Base-by-base conservation (phyloP, 2,329 filamentous ascomycete species). In the Aureobasidium sp. region DNA sequence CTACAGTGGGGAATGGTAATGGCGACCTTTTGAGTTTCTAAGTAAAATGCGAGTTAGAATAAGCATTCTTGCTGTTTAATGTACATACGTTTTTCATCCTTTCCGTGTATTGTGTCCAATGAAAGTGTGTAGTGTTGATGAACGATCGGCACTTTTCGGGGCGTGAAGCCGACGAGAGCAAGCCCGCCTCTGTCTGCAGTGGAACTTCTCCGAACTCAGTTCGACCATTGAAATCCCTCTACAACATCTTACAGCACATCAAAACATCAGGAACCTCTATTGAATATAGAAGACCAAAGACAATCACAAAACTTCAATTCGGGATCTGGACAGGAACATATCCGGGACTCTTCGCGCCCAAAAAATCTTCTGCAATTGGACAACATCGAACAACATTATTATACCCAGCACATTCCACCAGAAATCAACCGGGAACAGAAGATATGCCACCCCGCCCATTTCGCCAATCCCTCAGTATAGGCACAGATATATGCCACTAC, bases 401-500 rank as follows among this genome's bases (percentile, higher is more conserved):
- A 34, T 3, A 41, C n/a, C 16, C 16, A 16, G n/a, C 21, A 21
- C 21, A 21, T 21, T 21, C 21, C 21, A 21, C 16, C 39, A 41
- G 6, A n/a, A n/a, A 4, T 8, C 16, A 7, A 41, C 16, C n/a
- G 7, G 16, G 21, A 21, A 30, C 3, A 42, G 5, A 11, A 13
- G 25, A 44, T 11, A 79, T 79, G 77, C 71, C 76, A 61, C 72
- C 70, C 8, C 73, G 76, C 42, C 75, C 77, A 0, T 90, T 92
- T 67, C 86, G 87, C 1, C 78, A 85, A n/a, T 78, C 85, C 1
- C 70, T 93, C 13, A 80, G 81, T 53, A 77, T 96, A 58, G 91
- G 91, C 62, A 93, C 84, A 52, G 91, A 96, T 71, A 87, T 96
- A 62, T 91, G 89, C 73, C 80, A 81, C 62, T 81, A 91, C 62